Percentiles rank a stretch among this genome's conserved stretches.
phyloP scores from a whole-genome alignment of 208 protist genomes.

The Trypanosoma boissoni region DNA sequence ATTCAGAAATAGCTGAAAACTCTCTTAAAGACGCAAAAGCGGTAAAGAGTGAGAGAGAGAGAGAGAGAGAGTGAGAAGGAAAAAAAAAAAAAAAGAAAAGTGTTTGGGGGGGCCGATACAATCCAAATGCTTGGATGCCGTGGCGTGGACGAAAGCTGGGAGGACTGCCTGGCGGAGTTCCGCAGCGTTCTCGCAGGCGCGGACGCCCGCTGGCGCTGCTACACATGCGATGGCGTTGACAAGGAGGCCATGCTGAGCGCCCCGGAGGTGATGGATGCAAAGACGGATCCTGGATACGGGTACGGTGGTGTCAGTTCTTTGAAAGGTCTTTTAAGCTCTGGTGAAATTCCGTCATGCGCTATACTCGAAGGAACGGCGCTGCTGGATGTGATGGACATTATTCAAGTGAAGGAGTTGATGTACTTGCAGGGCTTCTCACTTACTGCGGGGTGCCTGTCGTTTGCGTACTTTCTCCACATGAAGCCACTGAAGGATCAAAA shows the following conservation, averaged over 20 bases:
- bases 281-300: slow-evolving; percentile 78
- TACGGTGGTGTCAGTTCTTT: slow-evolving; percentile 53
- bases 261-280: slow-evolving; percentile 84
- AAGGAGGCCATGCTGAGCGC: slow-evolving; percentile 77
- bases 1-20: no score
- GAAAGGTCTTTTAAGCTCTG: slow-evolving; percentile 33
- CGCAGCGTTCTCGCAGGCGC: slow-evolving; percentile 26
- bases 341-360: slow-evolving; percentile 49
- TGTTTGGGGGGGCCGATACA: no score
- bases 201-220: slow-evolving; percentile 50
- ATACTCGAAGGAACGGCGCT: slow-evolving; percentile 40
- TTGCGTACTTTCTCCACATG: slow-evolving; percentile 76
- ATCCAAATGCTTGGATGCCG: no score
- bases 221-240: slow-evolving; percentile 52
- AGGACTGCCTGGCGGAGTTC: slow-evolving; percentile 62
- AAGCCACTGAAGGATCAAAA: slow-evolving; percentile 61
- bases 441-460: slow-evolving; percentile 61
- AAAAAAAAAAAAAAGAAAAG: not conserved
- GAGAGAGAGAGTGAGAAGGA: not conserved
- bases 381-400: slow-evolving; percentile 75
- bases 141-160: slow-evolving; percentile 66
- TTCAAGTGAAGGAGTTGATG: slow-evolving; percentile 62
- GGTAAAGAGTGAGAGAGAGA: no score
- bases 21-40: no score
- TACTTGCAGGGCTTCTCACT: slow-evolving; percentile 73